Evolutionary conservation across 768 basidiomycete genomes (phyloP).

Genomic region (Rickenella mellea): DNA sequence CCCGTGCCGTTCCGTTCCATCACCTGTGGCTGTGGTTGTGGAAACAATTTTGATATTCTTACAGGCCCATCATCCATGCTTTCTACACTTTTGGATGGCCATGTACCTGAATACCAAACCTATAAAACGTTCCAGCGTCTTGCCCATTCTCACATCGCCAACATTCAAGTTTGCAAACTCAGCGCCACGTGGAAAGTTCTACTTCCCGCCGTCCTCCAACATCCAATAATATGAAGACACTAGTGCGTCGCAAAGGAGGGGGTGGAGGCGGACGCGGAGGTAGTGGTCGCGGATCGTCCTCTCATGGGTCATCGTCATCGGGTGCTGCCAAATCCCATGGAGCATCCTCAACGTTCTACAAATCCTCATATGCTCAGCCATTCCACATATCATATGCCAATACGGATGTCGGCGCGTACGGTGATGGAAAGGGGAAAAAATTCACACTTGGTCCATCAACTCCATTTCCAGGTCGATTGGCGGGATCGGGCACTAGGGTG

Average conservation of each 20-base stretch:
- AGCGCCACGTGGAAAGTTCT: too few species aligned
- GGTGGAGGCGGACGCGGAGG: slow-evolving; percentile 12
- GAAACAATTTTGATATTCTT: too few species aligned
- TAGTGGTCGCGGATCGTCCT: neutral
- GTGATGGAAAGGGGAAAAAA: neutral
- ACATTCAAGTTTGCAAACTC: too few species aligned
- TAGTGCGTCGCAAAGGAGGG: slow-evolving; percentile 3
- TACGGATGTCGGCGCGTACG: neutral
- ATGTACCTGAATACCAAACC: too few species aligned
- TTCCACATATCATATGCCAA: slow-evolving; percentile 6
- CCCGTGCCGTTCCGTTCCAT: too few species aligned
- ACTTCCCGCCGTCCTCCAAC: too few species aligned
- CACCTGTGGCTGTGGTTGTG: too few species aligned
- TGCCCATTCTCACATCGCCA: too few species aligned
- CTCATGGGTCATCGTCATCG: neutral
- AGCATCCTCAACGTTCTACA: slow-evolving; percentile 1
- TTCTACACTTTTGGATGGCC: too few species aligned
- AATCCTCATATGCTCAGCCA: slow-evolving; percentile 7
- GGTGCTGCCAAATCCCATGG: neutral
- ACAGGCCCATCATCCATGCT: too few species aligned
- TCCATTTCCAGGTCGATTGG: slow-evolving; percentile 24
- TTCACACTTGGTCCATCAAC: neutral
- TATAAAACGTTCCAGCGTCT: too few species aligned
- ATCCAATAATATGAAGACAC: too few species aligned
- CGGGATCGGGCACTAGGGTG: slow-evolving; percentile 41